Percentiles rank a stretch among this genome's conserved stretches.
Conservation (phyloP, 257 asterid genomes). For the Solanum bukasovii region DNA sequence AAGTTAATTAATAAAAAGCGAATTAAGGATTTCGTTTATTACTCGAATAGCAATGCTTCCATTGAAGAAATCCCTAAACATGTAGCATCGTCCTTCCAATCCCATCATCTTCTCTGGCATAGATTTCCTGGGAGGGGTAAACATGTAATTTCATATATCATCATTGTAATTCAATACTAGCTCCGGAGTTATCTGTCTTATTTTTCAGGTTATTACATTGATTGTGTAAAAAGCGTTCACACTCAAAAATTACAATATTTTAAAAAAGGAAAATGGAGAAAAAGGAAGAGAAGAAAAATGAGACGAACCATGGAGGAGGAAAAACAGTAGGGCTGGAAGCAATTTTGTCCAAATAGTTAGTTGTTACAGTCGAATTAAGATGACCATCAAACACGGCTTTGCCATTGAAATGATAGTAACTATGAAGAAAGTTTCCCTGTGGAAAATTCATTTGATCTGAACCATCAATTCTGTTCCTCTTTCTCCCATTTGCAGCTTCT, state of each 20-base stretch:
- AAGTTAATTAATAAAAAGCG: neutral
- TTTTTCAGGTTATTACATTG: neutral
- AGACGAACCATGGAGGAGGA: slow-evolving; percentile 7
- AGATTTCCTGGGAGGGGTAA: neutral
- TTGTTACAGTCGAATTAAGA: neutral
- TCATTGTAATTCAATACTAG: neutral
- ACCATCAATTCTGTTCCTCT: slow-evolving; percentile 1
- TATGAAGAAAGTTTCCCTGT: neutral
- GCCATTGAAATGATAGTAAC: neutral
- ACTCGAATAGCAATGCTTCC: slow-evolving; percentile 3
- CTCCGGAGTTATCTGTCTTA: neutral
- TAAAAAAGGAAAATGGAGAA: neutral
- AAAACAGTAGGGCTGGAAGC: neutral
- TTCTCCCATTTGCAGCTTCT: slow-evolving; percentile 1
- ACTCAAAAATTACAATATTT: too few species aligned
- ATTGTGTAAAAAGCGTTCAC: neutral
- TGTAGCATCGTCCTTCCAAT: neutral
- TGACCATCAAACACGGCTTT: neutral
- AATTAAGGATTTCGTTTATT: neutral
- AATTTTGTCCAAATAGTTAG: neutral
- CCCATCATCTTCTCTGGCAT: neutral
- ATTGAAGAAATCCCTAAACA: slow-evolving; percentile 23
- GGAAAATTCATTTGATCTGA: neutral
- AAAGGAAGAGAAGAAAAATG: neutral
- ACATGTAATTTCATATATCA: neutral